Evolutionary conservation across 1,284 basidiomycete genomes (phyloP), one percentile per base, ranked within the genome.

Genomic region (Meripilus lineatus): DNA sequence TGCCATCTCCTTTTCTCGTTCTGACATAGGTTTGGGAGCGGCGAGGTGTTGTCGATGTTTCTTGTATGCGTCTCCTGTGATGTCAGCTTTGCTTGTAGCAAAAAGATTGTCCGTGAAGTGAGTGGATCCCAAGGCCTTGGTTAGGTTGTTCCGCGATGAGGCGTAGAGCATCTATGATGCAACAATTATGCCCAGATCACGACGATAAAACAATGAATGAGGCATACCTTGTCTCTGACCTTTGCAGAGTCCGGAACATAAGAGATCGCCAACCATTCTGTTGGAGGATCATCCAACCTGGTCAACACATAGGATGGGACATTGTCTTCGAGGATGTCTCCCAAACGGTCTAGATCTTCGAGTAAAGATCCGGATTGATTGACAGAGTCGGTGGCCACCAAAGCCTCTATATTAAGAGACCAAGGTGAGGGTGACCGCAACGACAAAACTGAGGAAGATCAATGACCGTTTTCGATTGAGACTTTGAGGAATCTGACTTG

Each of bases 91-190:
- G 43, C 78, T 77, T 0, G 89, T 93, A 1, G 91, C 90, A 60
- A 91, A 93, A 47, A 94, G 71, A 43, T 78, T 77, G 58, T 90
- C 85, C 11, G 80, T 77, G 63, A 93, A 91, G 45, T 81, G 67
- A 36, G 79, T 71, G 3, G 89, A 85, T 35, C 90, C 90, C 1
- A 94, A 74, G 4, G 78, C 71, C 62, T 83, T 90, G 37, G 84
- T 72, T 17, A 94, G 71, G 5, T 84, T 77, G 21, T 75, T 72
- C 40, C 90, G 79, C 1, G 85, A 84, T 1, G 90, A 86, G n/a
- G 92, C 92, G 62, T 94, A 93, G 22, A 95, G 71, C 92, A 94
- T 95, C 87, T 95, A 33, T 32, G 22, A 15, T 3, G 28, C 13
- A 14, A 6, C 5, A 3, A 26, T 41, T 38, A 10, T 32, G 11